A percentile compares a stretch with the other conserved stretches of the same genome.
These are phyloP conservation scores for Sherardia arvensis DNA, from an alignment of 257 asterid species.

Conservation along the genomic window DNA sequence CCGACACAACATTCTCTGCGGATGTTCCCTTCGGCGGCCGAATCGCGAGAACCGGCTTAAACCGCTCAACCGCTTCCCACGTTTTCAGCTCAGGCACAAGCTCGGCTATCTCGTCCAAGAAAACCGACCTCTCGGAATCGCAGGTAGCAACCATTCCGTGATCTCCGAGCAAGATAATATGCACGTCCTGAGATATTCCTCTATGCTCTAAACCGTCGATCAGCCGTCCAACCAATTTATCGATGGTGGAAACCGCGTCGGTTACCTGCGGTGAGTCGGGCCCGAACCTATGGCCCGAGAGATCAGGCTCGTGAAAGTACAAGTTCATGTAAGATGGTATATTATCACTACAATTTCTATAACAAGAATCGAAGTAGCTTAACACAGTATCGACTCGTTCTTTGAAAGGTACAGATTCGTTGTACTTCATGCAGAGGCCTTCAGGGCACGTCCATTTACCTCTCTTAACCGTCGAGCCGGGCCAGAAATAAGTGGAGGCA, in stretches of 20 bases:
- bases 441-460: slow-evolving; percentile 51
- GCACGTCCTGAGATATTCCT: not conserved
- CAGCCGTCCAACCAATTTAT: not conserved
- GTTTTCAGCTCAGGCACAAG: slow-evolving; percentile 38
- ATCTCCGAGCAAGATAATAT: slow-evolving; percentile 5
- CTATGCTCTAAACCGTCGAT: not conserved
- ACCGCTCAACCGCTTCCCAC: slow-evolving; percentile 41
- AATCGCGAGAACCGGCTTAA: slow-evolving; percentile 45
- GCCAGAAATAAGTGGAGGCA: slow-evolving; percentile 63
- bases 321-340: not conserved
- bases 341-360: too few species aligned
- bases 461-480: slow-evolving; percentile 57
- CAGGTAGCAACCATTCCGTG: slow-evolving; percentile 76
- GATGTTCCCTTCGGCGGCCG: slow-evolving; percentile 33
- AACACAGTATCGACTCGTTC: slow-evolving; percentile 37
- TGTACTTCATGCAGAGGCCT: slow-evolving; percentile 33
- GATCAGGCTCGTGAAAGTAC: not conserved
- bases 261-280: not conserved
- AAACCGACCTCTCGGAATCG: slow-evolving; percentile 36
- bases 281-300: not conserved
- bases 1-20: slow-evolving; percentile 1
- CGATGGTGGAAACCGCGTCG: not conserved
- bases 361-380: not conserved
- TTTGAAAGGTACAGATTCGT: slow-evolving; percentile 44
- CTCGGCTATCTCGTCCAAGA: slow-evolving; percentile 41